These are phyloP conservation scores for Aureobasidium lini DNA, from an alignment of 2,329 filamentous ascomycete genomes.

Conservation along the genomic window DNA sequence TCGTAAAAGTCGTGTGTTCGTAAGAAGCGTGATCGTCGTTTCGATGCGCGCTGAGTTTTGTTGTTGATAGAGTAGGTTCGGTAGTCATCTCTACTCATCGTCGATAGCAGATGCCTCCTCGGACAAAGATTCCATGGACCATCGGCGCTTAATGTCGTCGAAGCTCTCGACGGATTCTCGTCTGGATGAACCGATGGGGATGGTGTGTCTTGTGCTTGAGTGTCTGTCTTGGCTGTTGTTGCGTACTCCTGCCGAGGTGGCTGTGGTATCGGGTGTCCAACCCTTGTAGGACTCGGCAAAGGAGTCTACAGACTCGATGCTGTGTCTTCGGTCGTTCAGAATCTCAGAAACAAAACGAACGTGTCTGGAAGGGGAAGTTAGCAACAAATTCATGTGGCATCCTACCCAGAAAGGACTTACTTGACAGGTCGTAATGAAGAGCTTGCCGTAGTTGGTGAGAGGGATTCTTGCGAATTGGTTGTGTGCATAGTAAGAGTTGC, in stretches of 20 bases:
- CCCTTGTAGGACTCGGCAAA: neutral
- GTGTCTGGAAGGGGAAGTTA: neutral
- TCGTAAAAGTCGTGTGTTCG: slow-evolving; percentile 3
- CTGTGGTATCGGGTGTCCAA: neutral
- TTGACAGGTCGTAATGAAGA: neutral
- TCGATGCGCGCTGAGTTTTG: neutral
- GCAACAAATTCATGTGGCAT: neutral
- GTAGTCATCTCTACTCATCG: neutral
- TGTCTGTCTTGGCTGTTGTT: neutral
- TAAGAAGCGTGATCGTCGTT: neutral
- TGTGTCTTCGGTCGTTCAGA: neutral
- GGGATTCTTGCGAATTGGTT: neutral
- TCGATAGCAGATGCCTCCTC: neutral
- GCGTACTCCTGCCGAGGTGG: neutral
- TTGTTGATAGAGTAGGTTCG: neutral
- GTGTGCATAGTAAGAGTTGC: neutral
- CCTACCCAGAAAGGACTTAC: neutral
- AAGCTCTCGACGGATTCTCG: slow-evolving; percentile 6
- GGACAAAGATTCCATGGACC: neutral
- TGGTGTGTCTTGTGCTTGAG: neutral
- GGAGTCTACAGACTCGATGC: neutral
- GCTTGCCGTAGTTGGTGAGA: neutral
- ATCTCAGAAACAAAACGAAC: neutral
- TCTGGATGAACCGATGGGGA: neutral
- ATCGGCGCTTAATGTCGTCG: slow-evolving; percentile 6